Percentiles rank a stretch among this genome's conserved stretches.
Evolutionary conservation across 148 eudicot genomes (phyloP).

Genomic region (Cornus suecica): DNA sequence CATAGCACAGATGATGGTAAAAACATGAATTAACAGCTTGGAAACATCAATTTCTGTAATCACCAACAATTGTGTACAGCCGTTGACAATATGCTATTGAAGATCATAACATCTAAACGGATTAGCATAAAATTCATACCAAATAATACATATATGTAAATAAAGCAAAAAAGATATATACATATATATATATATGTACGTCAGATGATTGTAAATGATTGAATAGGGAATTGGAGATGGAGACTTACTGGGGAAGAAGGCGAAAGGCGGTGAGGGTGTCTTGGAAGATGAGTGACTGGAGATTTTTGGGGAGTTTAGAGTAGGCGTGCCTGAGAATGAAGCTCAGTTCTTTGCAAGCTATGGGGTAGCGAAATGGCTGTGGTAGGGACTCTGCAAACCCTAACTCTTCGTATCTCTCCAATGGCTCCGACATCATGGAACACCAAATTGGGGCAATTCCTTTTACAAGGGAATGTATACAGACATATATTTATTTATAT

Average conservation of each 20-base stretch:
- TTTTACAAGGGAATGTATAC: background rate
- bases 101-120: background rate
- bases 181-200: too few relatives aligned
- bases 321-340: slow-evolving; percentile 51
- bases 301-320: slow-evolving; percentile 54
- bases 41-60: too few relatives aligned
- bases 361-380: slow-evolving; percentile 35
- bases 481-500: too few relatives aligned
- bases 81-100: background rate
- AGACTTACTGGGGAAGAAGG: slow-evolving; percentile 63
- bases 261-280: slow-evolving; percentile 68
- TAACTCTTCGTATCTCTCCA: slow-evolving; percentile 53
- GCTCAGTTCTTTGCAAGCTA: slow-evolving; percentile 61
- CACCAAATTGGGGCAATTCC: background rate
- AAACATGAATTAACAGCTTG: background rate
- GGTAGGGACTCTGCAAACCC: slow-evolving; percentile 42
- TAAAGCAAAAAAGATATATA: too few relatives aligned
- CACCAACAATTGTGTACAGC: background rate
- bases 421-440: slow-evolving; percentile 1
- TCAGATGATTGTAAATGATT: background rate
- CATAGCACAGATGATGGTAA: too few relatives aligned
- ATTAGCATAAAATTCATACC: background rate
- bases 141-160: background rate
- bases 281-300: slow-evolving; percentile 66
- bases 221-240: background rate